Base-by-base conservation (phyloP, 2,329 filamentous ascomycete genomes). In the Paramyrothecium roridum region DNA sequence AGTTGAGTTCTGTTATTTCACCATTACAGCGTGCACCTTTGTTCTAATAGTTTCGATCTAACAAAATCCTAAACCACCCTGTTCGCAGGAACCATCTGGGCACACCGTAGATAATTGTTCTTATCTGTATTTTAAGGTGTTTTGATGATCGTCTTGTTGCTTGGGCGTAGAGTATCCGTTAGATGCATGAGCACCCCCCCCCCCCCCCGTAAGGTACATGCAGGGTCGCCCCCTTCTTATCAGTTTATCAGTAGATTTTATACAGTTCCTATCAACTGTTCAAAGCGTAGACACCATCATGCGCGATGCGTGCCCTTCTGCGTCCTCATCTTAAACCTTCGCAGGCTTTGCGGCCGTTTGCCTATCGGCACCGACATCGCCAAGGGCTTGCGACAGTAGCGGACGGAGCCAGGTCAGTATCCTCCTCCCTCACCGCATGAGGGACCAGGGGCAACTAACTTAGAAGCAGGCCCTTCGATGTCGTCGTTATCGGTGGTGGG, bases 401-500 rank as follows among this genome's bases (percentile, higher is more conserved):
- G 20, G 30, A 40, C 33, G 49, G 49, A n/a, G 40, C 49, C 16
- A 37, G 49, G 49, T 51, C 10, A 12, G 48, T 30, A 23, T 8
- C 6, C 23, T n/a, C 46, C 23, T 48, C 33, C 51, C 23, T 30
- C 6, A 30, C 57, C 40, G 4, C 48, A 45, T 46, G 45, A 37
- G 33, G 54, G 19, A 21, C 46, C 34, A 19, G 34, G 51, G 50
- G 22, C 46, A 20, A 54, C 57, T 57, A 55, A 65, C 53, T 58
- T 54, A 54, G 46, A 57, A 55, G 33, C 58, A 90, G 88, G 56
- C 81, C 84, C 1, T 96, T 90, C 69, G 93, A 99, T 82, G 95
- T 99, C 51, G 81, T 99, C 37, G 93, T 99, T 2, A 92, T 99
- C 59, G 95, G 95, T 54, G 95, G 95, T 57, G 95, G 95, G 26